Conservation (phyloP, 2,329 filamentous ascomycete species). For the Cytospora schulzeri region DNA sequence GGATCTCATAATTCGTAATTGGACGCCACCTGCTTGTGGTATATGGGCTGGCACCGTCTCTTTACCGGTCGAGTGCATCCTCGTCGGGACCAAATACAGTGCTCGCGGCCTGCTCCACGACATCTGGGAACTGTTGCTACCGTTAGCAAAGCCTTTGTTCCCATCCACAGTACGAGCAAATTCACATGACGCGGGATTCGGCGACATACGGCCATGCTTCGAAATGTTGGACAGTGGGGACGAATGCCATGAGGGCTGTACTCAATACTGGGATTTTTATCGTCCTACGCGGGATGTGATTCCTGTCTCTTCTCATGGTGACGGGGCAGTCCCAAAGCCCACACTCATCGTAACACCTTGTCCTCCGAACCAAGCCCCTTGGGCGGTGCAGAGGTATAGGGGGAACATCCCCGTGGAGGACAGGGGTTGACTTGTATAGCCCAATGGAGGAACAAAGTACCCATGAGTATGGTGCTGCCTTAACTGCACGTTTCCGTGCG, state of each 20-base stretch:
- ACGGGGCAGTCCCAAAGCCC: background rate
- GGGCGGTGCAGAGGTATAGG: background rate
- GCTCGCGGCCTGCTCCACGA: background rate
- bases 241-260: background rate
- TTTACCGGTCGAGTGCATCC: background rate
- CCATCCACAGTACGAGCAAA: background rate
- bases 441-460: background rate
- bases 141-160: background rate
- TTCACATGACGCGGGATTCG: background rate
- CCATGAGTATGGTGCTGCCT: background rate
- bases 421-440: background rate
- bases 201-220: background rate
- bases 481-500: background rate
- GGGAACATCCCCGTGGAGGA: background rate
- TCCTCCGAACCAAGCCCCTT: slow-evolving; percentile 2
- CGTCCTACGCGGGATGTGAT: background rate
- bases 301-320: background rate
- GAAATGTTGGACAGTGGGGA: background rate
- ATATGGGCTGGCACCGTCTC: background rate
- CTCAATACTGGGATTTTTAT: background rate
- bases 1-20: background rate
- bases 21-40: slow-evolving; percentile 5
- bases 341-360: slow-evolving; percentile 13
- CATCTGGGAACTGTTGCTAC: background rate
- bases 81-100: slow-evolving; percentile 3